Evolutionary conservation across 805 yeast species (phyloP).

Genomic region (Zygosaccharomyces bisporus): DNA sequence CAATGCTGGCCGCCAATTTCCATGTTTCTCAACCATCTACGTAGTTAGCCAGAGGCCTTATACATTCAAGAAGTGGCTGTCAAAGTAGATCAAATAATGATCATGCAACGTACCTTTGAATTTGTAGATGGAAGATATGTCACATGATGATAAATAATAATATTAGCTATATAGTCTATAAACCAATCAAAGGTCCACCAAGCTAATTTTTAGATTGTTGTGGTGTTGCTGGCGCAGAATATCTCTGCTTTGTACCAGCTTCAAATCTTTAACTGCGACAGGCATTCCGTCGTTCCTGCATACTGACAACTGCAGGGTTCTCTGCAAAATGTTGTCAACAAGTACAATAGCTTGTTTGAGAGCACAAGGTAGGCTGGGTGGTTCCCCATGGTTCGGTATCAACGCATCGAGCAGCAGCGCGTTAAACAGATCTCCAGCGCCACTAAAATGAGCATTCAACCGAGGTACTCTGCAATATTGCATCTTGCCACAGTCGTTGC

Average conservation of each 20-base stretch:
- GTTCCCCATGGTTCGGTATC: conserved; percentile 3
- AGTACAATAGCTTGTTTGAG: conserved; percentile 40
- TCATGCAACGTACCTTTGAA: neutral
- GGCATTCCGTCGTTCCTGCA: conserved; percentile 1
- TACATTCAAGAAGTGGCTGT: neutral
- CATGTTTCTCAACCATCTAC: neutral
- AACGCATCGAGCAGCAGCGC: conserved; percentile 50
- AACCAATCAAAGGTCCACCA: conserved; percentile 2
- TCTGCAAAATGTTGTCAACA: conserved; percentile 41
- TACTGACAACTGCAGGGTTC: conserved; percentile 35
- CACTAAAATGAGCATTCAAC: conserved; percentile 61
- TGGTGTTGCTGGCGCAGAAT: conserved; percentile 17
- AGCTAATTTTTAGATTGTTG: neutral
- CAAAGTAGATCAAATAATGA: neutral
- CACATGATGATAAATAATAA: neutral
- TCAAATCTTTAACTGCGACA: conserved; percentile 40
- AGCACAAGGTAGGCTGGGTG: conserved; percentile 27
- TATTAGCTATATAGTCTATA: conserved; percentile 1
- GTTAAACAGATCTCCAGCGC: conserved; percentile 71
- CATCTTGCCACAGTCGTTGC: conserved; percentile 27
- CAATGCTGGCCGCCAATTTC: neutral
- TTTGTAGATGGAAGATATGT: neutral
- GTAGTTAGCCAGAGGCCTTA: neutral
- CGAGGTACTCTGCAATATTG: conserved; percentile 42
- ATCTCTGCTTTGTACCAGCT: conserved; percentile 42